phyloP scores from a whole-genome alignment of 78 protist genomes.

The Creolimax fragrantissima region DNA sequence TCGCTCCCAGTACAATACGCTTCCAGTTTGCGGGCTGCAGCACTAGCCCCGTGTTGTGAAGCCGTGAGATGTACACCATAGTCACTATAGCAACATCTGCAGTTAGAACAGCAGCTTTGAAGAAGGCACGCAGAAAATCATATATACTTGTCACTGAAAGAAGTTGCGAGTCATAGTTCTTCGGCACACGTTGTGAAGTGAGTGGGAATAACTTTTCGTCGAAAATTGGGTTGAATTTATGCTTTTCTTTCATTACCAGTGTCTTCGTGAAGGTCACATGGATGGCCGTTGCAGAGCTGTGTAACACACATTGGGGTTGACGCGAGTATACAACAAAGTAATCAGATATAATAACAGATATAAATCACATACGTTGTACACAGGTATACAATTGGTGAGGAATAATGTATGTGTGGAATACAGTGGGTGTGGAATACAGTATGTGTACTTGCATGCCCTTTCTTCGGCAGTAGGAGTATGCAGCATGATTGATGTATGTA shows the following conservation, averaged over 20 bases:
- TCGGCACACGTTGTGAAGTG: not conserved
- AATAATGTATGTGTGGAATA: no score
- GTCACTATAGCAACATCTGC: constrained; percentile 33
- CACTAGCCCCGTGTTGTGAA: not conserved
- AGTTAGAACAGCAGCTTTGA: constrained; percentile 12
- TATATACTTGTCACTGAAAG: not conserved
- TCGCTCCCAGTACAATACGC: constrained; percentile 4
- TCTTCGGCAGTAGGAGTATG: no score
- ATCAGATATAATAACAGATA: no score
- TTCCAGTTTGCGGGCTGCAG: constrained; percentile 36
- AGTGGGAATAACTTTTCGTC: not conserved
- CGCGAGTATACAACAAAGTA: no score
- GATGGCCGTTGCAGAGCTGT: not conserved
- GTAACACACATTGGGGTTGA: not conserved
- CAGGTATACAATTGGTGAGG: no score
- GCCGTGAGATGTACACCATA: constrained; percentile 23
- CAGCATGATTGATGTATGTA: no score
- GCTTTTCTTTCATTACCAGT: not conserved
- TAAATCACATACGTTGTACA: no score
- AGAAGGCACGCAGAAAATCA: constrained; percentile 25
- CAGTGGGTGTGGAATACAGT: no score
- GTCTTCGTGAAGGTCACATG: not conserved
- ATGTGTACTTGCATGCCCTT: no score
- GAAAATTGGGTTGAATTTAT: not conserved
- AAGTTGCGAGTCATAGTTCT: not conserved